These are phyloP conservation scores for Alloteropsis angusta DNA, from an alignment of 202 grass and related monocot genomes.

Conservation along the genomic window DNA sequence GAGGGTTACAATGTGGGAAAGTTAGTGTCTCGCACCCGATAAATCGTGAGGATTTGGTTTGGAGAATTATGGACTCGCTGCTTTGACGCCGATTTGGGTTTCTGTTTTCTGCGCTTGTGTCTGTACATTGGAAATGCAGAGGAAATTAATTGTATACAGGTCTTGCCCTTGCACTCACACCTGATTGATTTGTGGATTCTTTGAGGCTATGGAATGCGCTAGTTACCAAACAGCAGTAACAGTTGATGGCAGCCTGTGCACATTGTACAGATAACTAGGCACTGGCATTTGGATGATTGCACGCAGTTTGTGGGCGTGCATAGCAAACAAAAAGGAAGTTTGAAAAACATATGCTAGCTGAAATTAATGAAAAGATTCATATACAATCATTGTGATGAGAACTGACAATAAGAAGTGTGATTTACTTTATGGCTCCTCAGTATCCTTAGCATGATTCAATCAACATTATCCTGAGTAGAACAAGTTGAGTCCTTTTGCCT, in stretches of 20 bases:
- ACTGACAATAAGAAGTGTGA: neutral
- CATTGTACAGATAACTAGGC: neutral
- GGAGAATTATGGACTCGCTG: neutral
- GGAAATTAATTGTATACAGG: neutral
- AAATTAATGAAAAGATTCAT: neutral
- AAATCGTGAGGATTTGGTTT: neutral
- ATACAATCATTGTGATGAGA: neutral
- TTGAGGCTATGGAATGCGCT: neutral
- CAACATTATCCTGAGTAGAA: neutral
- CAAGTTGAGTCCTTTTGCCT: neutral
- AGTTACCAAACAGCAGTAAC: neutral
- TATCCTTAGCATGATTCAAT: neutral
- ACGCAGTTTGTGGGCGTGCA: no score
- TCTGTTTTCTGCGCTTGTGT: neutral
- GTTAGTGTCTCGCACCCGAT: neutral
- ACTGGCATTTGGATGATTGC: neutral
- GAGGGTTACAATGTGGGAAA: no score
- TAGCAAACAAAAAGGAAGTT: neutral
- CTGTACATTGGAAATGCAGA: neutral
- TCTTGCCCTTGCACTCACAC: neutral
- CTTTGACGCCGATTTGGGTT: neutral
- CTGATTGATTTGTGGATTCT: neutral
- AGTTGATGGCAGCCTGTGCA: neutral
- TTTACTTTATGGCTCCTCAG: neutral
- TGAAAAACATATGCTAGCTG: neutral